Conservation (phyloP, 1,284 basidiomycete genomes). For the Phenoliferia sp. region DNA sequence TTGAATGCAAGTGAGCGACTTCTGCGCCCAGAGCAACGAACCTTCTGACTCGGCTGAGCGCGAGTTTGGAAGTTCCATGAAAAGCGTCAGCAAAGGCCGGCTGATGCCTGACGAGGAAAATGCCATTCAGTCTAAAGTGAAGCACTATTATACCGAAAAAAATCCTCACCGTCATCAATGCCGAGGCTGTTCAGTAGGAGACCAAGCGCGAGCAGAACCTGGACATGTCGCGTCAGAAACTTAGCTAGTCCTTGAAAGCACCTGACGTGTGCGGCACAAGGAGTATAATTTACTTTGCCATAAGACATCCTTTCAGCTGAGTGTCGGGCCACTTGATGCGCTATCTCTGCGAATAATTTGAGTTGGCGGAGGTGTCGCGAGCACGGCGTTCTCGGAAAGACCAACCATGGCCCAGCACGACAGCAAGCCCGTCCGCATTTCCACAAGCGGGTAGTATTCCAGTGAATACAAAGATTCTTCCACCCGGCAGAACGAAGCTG, state of each 20-base stretch:
- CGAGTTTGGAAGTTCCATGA: constrained; percentile 75
- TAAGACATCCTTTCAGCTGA: constrained; percentile 54
- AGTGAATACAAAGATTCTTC: constrained; percentile 75
- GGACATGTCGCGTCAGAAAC: constrained; percentile 51
- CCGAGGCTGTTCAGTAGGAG: constrained; percentile 56
- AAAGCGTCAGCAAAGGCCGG: constrained; percentile 49
- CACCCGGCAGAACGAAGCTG: constrained; percentile 45
- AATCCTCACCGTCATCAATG: constrained; percentile 47
- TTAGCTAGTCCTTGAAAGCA: constrained; percentile 5
- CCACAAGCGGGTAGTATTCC: constrained; percentile 70
- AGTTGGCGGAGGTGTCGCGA: background rate
- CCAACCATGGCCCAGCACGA: constrained; percentile 78
- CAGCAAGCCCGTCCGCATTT: constrained; percentile 78
- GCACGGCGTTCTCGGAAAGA: constrained; percentile 1
- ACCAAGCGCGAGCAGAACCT: constrained; percentile 53
- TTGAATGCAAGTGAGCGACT: constrained; percentile 56
- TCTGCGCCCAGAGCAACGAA: constrained; percentile 35
- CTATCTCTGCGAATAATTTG: constrained; percentile 60
- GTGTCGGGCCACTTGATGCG: constrained; percentile 80
- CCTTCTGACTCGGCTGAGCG: constrained; percentile 77
- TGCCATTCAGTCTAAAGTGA: no score
- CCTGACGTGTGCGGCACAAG: no score
- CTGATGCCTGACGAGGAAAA: no score
- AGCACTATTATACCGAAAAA: no score
- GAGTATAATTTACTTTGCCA: constrained; percentile 32